phyloP scores from a whole-genome alignment of 2,329 filamentous ascomycete genomes.

The Microsporum audouinii region DNA sequence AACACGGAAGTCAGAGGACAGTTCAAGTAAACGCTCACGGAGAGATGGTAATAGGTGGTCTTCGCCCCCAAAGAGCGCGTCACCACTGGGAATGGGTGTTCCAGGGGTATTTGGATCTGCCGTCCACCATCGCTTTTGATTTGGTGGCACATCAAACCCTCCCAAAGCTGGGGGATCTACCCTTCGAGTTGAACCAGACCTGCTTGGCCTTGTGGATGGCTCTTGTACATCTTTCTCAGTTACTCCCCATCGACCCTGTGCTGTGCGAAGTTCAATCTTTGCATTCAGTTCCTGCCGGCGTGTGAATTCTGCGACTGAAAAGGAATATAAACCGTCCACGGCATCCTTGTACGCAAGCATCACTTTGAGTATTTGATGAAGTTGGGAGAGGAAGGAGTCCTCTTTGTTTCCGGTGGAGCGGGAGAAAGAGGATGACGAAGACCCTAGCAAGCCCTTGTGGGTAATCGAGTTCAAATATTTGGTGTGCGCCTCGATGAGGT shows the following conservation, averaged over 20 bases:
- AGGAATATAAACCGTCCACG: slow-evolving; percentile 88
- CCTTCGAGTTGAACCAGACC: slow-evolving; percentile 14
- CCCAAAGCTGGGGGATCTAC: slow-evolving; percentile 11
- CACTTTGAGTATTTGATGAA: slow-evolving; percentile 81
- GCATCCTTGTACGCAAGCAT: slow-evolving; percentile 92
- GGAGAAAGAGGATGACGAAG: slow-evolving; percentile 32
- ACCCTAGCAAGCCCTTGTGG: slow-evolving; percentile 84
- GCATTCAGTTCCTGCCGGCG: slow-evolving; percentile 75
- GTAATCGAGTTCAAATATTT: slow-evolving; percentile 89
- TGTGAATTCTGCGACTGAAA: slow-evolving; percentile 89
- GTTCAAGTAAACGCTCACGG: slow-evolving; percentile 57
- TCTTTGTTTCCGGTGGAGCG: slow-evolving; percentile 47
- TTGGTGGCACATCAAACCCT: not conserved
- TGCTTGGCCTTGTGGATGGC: slow-evolving; percentile 19
- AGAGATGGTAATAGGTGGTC: slow-evolving; percentile 63
- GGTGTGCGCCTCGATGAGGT: slow-evolving; percentile 83
- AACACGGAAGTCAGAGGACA: slow-evolving; percentile 64
- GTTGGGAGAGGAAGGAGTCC: slow-evolving; percentile 75
- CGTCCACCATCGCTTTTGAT: not conserved
- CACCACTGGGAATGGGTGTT: slow-evolving; percentile 7
- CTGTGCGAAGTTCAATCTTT: slow-evolving; percentile 54
- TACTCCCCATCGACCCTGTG: slow-evolving; percentile 53
- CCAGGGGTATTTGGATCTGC: slow-evolving; percentile 7
- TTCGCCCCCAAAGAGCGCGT: slow-evolving; percentile 20
- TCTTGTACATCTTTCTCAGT: slow-evolving; percentile 42